Conservation (phyloP, 2,329 filamentous ascomycete species). For the Nemania bipapillata region DNA sequence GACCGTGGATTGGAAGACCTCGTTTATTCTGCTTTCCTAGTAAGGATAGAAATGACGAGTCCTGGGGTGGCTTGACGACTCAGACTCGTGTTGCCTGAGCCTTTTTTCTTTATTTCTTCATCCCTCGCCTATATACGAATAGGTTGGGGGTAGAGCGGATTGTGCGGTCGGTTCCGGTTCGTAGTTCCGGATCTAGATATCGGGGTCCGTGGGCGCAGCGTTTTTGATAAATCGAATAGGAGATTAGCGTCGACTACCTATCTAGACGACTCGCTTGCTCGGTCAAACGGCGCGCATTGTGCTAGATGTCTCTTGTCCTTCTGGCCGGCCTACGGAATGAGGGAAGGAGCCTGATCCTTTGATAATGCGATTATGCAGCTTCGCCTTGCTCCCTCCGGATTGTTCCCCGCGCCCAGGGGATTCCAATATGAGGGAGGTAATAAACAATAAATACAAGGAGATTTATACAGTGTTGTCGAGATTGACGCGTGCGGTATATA, state of each 20-base stretch:
- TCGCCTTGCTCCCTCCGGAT: background rate
- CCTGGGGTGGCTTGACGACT: slow-evolving; percentile 21
- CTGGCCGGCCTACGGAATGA: slow-evolving; percentile 2
- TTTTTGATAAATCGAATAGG: slow-evolving; percentile 17
- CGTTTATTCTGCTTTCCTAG: slow-evolving; percentile 11
- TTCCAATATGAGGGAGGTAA: background rate
- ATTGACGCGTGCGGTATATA: background rate
- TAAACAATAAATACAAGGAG: too few species aligned
- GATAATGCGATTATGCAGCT: background rate
- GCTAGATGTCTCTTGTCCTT: slow-evolving; percentile 5
- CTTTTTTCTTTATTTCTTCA: background rate
- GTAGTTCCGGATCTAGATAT: slow-evolving; percentile 12
- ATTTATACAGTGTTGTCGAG: background rate
- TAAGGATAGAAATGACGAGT: background rate
- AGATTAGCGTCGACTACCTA: slow-evolving; percentile 13
- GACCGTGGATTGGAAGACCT: slow-evolving; percentile 1
- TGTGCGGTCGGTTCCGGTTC: slow-evolving; percentile 9
- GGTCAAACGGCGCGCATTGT: slow-evolving; percentile 5
- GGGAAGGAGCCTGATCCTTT: slow-evolving; percentile 30
- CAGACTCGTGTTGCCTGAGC: background rate
- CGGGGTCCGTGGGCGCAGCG: slow-evolving; percentile 30
- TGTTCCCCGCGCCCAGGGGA: background rate
- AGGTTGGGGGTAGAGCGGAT: slow-evolving; percentile 6
- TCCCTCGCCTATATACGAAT: background rate
- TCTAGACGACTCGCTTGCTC: slow-evolving; percentile 14